Evolutionary conservation across 2,329 filamentous ascomycete species (phyloP).

Genomic region (Macrophomina phaseolina): DNA sequence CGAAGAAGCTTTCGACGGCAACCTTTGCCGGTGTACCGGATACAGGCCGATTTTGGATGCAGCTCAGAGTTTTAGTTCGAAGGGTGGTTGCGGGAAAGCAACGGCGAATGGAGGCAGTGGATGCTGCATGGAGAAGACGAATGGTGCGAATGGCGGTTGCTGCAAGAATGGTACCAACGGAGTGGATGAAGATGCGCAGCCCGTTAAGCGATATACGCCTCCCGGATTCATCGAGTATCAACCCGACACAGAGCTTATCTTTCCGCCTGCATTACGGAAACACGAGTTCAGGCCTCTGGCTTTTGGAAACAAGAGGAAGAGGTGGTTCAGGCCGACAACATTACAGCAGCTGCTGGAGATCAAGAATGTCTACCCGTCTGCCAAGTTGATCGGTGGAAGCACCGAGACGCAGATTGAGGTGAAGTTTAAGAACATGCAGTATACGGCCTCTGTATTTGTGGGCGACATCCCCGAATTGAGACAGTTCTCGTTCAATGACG

Average conservation of each 20-base stretch:
- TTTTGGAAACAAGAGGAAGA: constrained; percentile 94
- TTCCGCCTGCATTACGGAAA: constrained; percentile 83
- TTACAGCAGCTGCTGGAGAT: constrained; percentile 88
- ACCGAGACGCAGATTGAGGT: constrained; percentile 98
- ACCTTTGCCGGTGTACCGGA: constrained; percentile 92
- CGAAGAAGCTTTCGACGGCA: constrained; percentile 97
- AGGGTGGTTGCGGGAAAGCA: constrained; percentile 61
- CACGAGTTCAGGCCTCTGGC: constrained; percentile 81
- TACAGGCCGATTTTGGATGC: constrained; percentile 94
- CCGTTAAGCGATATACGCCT: constrained; percentile 72
- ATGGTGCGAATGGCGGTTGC: constrained; percentile 51
- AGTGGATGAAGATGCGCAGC: constrained; percentile 48
- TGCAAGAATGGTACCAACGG: constrained; percentile 44
- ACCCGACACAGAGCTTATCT: constrained; percentile 92
- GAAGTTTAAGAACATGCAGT: constrained; percentile 95
- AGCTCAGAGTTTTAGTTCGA: constrained; percentile 81
- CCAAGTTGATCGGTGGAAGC: constrained; percentile 94
- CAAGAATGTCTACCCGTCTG: constrained; percentile 80
- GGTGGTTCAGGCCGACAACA: constrained; percentile 89
- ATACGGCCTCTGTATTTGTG: constrained; percentile 87
- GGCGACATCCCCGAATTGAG: constrained; percentile 90
- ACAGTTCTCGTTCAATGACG: constrained; percentile 78
- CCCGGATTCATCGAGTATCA: constrained; percentile 95
- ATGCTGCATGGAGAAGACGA: constrained; percentile 72
- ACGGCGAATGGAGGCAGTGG: constrained; percentile 64